Evolutionary conservation across 2,329 filamentous ascomycete genomes (phyloP), one percentile per base, ranked within the genome.

Genomic region (Fusarium sp.): DNA sequence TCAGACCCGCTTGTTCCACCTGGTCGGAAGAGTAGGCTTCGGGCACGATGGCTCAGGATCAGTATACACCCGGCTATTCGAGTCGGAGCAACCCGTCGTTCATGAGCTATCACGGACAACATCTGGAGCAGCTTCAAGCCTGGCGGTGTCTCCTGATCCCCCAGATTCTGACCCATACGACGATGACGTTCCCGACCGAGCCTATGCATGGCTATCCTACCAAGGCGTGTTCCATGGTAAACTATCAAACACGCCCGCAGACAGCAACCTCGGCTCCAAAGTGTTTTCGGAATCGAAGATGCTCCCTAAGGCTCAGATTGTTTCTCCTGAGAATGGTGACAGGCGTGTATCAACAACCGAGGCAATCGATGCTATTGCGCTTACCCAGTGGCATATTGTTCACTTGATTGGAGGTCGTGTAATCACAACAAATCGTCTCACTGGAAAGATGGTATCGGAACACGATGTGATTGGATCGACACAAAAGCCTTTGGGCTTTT

Each of bases 371-470:
- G 91, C 91, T 1, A 89, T 97, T 74, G 88, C 91, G 0, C 80
- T 99, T 63, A 96, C 93, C 6, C 93, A 97, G 72, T 99, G 95
- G 90, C 95, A 99, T 74, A 88, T 97, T 45, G 77, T 99, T 22
- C 87, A 89, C 64, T 82, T 99, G 0, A 86, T 96, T 2, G 93
- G 95, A 57, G 90, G 89, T 3, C 86, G 92, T 26, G 83, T 99
- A 3, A 87, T 97, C 22, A 93, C 91, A 3, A 87, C 92, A 58
- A 98, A 98, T 73, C 86, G 93, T 29, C 83, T 99, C 42, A 95
- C 93, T 36, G 92, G 94, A 26, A 87, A 89, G 47, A 82, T 94
- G 43, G 90, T 97, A 2, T 96, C 95, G 68, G 92, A 97, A 73
- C 93, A 98, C 76, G 83, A 88, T 22, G 90, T 99, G 5, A 81